Evolutionary conservation across 768 basidiomycete genomes (phyloP), one percentile per base, ranked within the genome.

Genomic region (Cystoderma amianthinum): DNA sequence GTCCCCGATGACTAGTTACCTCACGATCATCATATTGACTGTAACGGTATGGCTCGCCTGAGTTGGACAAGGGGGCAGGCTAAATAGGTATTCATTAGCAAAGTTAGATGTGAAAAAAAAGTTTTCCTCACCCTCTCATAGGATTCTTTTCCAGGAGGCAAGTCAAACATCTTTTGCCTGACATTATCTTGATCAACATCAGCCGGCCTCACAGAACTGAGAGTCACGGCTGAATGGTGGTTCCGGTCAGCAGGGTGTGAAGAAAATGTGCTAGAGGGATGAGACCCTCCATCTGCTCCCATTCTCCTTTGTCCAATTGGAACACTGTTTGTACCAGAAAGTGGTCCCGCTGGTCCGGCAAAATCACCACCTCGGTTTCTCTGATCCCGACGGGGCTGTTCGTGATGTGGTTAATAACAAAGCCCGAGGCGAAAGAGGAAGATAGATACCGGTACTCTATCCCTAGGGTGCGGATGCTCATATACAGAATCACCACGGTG

Each of bases 321-420:
- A n/a, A 65, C 53, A 30, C 54, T 64, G 41, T 71, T 68, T 0
- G 64, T 58, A 2, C 64, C 63, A 38, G 63, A 64, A 7, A 52
- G 34, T 7, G 34, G 34, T 16, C 34, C 12, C 16, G 34, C 7
- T 7, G 17, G 7, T 17, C 18, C 34, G 7, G 34, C 9, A 9
- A 28, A 7, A 7, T 28, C 25, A n/a, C n/a, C n/a, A 7, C 7
- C n/a, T 28, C 25, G 25, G 25, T n/a, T 28, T 7, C 25, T 7
- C 25, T 7, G n/a, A 7, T 28, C 25, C 25, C 25, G 7, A n/a
- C 25, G 25, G n/a, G 7, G 25, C 25, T 28, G n/a, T n/a, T n/a
- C n/a, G n/a, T n/a, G n/a, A n/a, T n/a, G n/a, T n/a, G n/a, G n/a
- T n/a, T n/a, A n/a, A n/a, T n/a, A n/a, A n/a, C n/a, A n/a, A n/a